Evolutionary conservation across 371 early-diverging fungal species (phyloP).

Genomic region (Apophysomyces ossiformis): DNA sequence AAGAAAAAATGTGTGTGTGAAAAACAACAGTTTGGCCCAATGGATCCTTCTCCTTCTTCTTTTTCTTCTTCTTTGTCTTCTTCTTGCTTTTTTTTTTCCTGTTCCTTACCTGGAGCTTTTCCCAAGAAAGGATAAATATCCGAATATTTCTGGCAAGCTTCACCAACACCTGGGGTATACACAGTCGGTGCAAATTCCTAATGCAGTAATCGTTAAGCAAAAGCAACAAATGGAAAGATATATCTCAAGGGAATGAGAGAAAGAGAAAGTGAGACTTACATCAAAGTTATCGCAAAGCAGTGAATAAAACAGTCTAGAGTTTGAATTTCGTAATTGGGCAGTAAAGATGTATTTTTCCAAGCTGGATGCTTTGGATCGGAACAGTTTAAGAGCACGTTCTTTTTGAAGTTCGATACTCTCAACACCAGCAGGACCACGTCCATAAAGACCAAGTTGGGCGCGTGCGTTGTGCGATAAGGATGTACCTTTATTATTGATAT

Average conservation of each 20-base stretch:
- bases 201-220: not conserved
- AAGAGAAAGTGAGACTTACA: conserved; percentile 39
- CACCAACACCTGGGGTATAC: conserved; percentile 93
- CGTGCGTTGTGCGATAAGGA: conserved; percentile 15
- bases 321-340: conserved; percentile 78
- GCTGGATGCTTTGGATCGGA: conserved; percentile 64
- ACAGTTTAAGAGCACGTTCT: conserved; percentile 68
- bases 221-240: too few species aligned
- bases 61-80: too few species aligned
- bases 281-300: conserved; percentile 75
- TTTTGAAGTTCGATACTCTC: conserved; percentile 77
- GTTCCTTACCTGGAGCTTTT: conserved; percentile 60
- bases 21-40: not conserved
- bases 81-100: not conserved
- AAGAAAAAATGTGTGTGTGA: not conserved
- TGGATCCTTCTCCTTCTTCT: not conserved
- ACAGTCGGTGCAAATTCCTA: conserved; percentile 81
- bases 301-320: conserved; percentile 80
- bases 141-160: conserved; percentile 89
- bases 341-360: conserved; percentile 86
- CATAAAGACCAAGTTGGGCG: conserved; percentile 53
- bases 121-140: conserved; percentile 84
- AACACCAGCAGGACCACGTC: conserved; percentile 72
- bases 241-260: not conserved
- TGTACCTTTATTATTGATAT: conserved; percentile 18